These are phyloP conservation scores for Hirschfeldia incana DNA, from an alignment of 345 rosid genomes.

Conservation along the genomic window DNA sequence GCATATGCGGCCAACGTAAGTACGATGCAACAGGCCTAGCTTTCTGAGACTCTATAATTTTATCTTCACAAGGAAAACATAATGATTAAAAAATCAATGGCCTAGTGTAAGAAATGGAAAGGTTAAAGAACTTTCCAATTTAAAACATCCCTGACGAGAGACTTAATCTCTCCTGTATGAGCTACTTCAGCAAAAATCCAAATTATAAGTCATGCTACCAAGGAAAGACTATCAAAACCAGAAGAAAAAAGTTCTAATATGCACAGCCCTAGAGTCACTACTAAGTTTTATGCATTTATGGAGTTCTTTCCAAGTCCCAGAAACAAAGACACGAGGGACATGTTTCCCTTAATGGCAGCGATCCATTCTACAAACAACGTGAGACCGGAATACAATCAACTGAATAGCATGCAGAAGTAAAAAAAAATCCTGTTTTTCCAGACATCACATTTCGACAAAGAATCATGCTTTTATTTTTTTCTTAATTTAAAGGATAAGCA, in stretches of 20 bases:
- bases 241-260: neutral
- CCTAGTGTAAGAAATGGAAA: conserved; percentile 13
- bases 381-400: neutral
- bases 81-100: conserved; percentile 20
- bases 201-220: conserved; percentile 12
- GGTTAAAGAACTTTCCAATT: conserved; percentile 6
- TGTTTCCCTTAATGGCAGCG: neutral
- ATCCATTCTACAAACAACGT: conserved; percentile 14
- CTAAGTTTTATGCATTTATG: conserved; percentile 7
- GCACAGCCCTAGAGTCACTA: conserved; percentile 9
- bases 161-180: conserved; percentile 16
- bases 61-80: conserved; percentile 47
- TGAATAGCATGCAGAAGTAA: neutral
- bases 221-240: conserved; percentile 7
- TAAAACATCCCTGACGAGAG: conserved; percentile 18
- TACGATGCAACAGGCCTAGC: conserved; percentile 56
- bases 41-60: conserved; percentile 40
- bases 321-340: conserved; percentile 15
- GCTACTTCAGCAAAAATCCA: conserved; percentile 25
- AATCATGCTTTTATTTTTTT: neutral
- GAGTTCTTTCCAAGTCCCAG: conserved; percentile 4
- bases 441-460: conserved; percentile 5
- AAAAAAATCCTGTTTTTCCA: neutral
- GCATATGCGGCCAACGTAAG: conserved; percentile 96
- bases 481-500: neutral